Percentiles rank a stretch among this genome's conserved stretches.
Evolutionary conservation across 176 grass and related monocot species (phyloP).

Genomic region (Paspalum vaginatum): DNA sequence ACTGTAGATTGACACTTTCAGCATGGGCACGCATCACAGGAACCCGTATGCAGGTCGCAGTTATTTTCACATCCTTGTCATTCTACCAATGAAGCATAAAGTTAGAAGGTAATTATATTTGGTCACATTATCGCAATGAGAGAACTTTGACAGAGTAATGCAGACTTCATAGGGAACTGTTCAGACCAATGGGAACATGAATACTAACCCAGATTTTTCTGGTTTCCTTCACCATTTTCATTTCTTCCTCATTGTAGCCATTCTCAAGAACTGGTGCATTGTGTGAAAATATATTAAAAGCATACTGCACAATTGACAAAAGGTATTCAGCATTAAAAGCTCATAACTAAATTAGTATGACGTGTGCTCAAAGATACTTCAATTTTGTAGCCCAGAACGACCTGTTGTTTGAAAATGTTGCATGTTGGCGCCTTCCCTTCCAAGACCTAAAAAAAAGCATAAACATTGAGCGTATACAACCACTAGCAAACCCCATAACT

Average conservation of each 20-base stretch:
- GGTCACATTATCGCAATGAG: neutral
- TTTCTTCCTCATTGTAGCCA: conserved; percentile 98
- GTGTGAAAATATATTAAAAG: conserved; percentile 98
- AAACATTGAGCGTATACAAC: neutral
- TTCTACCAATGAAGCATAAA: conserved; percentile 52
- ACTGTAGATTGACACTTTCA: conserved; percentile 92
- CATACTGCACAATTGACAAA: conserved; percentile 73
- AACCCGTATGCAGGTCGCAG: conserved; percentile 93
- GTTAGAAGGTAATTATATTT: conserved; percentile 23
- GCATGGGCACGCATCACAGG: conserved; percentile 90
- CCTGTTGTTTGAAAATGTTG: conserved; percentile 93
- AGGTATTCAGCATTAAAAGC: conserved; percentile 26
- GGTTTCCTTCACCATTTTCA: conserved; percentile 97
- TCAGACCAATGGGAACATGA: neutral
- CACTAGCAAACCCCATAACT: conserved; percentile 14
- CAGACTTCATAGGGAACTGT: conserved; percentile 1
- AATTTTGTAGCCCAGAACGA: conserved; percentile 31
- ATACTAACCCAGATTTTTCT: conserved; percentile 86
- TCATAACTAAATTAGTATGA: conserved; percentile 3
- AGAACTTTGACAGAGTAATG: conserved; percentile 17
- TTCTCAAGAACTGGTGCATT: conserved; percentile 88
- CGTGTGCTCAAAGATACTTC: conserved; percentile 2
- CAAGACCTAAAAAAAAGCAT: conserved; percentile 67
- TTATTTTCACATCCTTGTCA: conserved; percentile 84
- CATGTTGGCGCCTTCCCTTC: conserved; percentile 93